Base-by-base conservation (phyloP, 1,284 basidiomycete species). In the Melanopsichium pennsylvanicum region DNA sequence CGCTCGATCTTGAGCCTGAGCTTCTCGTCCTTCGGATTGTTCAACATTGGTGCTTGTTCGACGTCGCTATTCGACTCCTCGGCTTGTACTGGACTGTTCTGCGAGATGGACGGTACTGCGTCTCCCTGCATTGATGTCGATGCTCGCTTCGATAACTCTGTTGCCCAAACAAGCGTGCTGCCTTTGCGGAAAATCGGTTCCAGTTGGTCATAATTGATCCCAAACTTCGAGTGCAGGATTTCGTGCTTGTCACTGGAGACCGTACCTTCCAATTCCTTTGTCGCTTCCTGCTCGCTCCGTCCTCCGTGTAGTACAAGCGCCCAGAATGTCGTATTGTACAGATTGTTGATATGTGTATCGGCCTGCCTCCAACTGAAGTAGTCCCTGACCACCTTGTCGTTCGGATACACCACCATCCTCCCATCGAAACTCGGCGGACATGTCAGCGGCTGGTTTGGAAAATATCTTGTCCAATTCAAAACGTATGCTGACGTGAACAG, bases 241-340 rank as follows among this genome's bases (percentile, higher is more conserved):
- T 97, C 93, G 73, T 97, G 88, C 83, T 97, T 98, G 60, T 90
- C 86, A 49, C 89, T 87, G 1, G 93, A 91, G 22, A 91, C 84
- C 0, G 93, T 95, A 0, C 93, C 92, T 90, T 96, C 70, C 0
- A 75, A 51, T 12, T 46, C 34, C 26, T 88, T 87, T 77, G 97
- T 92, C 0, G 94, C 94, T 69, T 96, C 87, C 4, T 87, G 85
- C 1, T 90, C 88, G 0, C 87, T 89, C 77, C 89, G 83, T 0
- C 88, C 89, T 8, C 88, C 90, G 72, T 89, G 85, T 35, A 90
- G 87, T 0, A 97, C 88, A 9, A 98, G 85, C 0, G 93, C 90
- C 96, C 95, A 98, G 81, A 97, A 98, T 0, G 85, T 85, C 0
- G 96, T 97, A 76, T 98, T 98, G 84, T 98, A 95, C 19, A 98